phyloP scores from a whole-genome alignment of 169 alveolate species.

The Pseudocohnilembus persalinus region DNA sequence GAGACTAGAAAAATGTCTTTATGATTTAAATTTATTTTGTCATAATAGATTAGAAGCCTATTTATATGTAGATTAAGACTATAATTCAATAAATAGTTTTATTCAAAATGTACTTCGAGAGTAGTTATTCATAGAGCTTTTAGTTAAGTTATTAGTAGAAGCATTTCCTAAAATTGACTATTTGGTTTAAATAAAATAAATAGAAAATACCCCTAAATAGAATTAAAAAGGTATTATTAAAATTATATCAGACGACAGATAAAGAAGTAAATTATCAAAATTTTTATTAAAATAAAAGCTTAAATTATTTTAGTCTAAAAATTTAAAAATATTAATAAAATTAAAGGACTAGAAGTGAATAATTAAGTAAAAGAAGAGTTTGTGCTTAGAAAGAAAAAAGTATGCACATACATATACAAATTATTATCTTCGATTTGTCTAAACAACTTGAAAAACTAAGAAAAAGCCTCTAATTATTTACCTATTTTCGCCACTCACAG shows the following conservation, averaged over 20 bases:
- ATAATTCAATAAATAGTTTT: conserved; percentile 35
- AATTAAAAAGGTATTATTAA: conserved; percentile 5
- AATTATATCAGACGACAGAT: not conserved
- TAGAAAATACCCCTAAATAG: not conserved
- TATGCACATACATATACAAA: conserved; percentile 36
- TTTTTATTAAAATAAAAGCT: too few species aligned
- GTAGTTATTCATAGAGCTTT: conserved; percentile 33
- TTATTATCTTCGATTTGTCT: conserved; percentile 35
- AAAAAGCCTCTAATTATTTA: conserved; percentile 16
- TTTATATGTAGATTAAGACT: conserved; percentile 43
- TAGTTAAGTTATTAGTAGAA: conserved; percentile 25
- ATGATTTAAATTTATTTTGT: conserved; percentile 37
- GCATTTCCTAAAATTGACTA: conserved; percentile 24
- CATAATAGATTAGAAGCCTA: conserved; percentile 39
- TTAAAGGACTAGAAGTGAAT: not conserved
- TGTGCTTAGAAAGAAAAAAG: conserved; percentile 30
- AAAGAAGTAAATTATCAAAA: too few species aligned
- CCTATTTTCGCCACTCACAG: conserved; percentile 39
- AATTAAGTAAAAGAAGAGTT: conserved; percentile 28
- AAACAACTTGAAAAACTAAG: conserved; percentile 25
- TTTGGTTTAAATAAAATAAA: conserved; percentile 2
- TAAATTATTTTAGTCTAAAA: not conserved
- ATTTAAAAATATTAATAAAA: not conserved
- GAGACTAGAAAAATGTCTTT: conserved; percentile 40
- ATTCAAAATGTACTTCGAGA: conserved; percentile 45